phyloP scores from a whole-genome alignment of 768 basidiomycete species.

The Dacryopinax spathularia region DNA sequence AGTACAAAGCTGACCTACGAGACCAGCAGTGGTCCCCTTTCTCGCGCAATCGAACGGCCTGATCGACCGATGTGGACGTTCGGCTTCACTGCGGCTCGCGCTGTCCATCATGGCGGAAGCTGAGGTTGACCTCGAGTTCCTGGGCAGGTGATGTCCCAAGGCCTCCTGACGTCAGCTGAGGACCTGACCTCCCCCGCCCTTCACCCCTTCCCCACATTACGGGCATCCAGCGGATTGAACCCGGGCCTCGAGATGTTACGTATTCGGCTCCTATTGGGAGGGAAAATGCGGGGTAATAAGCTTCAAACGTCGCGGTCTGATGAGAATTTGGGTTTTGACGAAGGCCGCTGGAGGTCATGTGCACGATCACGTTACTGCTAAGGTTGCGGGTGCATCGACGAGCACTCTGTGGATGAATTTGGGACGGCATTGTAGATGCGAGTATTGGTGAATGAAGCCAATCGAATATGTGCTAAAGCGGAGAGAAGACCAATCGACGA shows the following conservation, averaged over 20 bases:
- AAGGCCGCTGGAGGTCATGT: neutral
- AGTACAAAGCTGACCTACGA: no score
- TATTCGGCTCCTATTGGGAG: neutral
- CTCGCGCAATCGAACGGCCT: neutral
- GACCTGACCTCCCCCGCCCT: neutral
- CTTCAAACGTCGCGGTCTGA: neutral
- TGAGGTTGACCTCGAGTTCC: neutral
- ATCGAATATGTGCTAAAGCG: no score
- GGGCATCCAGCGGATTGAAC: no score
- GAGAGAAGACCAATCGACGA: no score
- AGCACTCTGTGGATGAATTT: no score
- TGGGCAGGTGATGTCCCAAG: neutral
- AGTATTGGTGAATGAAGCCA: no score
- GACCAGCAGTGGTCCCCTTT: no score
- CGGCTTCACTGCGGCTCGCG: neutral
- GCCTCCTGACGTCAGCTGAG: neutral
- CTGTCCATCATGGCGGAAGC: neutral
- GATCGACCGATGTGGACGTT: neutral
- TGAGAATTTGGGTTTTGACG: neutral
- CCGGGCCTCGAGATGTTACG: no score
- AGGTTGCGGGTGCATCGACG: neutral
- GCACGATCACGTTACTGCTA: neutral
- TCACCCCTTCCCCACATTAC: no score
- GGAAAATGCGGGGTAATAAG: constrained; percentile 1
- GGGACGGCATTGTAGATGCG: no score